These are phyloP conservation scores for Aureobasidium sp. DNA, from an alignment of 2,329 filamentous ascomycete species.

Conservation along the genomic window DNA sequence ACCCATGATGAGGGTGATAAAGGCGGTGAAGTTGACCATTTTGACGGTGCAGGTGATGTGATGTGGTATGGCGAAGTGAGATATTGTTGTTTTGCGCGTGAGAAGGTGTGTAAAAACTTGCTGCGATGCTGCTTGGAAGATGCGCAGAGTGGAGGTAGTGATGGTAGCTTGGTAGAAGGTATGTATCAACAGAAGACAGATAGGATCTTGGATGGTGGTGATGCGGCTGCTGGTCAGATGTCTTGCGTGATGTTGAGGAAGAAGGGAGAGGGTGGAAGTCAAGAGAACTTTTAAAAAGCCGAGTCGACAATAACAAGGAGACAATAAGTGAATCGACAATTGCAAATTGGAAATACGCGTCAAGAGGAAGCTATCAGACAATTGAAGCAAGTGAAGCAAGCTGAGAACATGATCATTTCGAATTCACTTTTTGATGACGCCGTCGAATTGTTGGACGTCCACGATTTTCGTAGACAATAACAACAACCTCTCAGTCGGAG, in stretches of 20 bases:
- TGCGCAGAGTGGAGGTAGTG: not conserved
- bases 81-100: not conserved
- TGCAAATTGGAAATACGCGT: not conserved
- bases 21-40: not conserved
- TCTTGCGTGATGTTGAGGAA: not conserved
- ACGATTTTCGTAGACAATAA: not conserved
- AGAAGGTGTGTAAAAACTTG: not conserved
- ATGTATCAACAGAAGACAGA: not conserved
- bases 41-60: not conserved
- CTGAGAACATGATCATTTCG: not conserved
- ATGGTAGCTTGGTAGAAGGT: not conserved
- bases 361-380: not conserved
- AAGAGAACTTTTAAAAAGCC: conserved; percentile 6
- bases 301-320: conserved; percentile 12
- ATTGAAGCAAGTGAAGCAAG: not conserved
- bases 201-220: not conserved
- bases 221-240: not conserved
- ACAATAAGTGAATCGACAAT: conserved; percentile 5
- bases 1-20: not conserved
- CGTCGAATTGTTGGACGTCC: not conserved
- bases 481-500: not conserved
- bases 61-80: not conserved
- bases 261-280: not conserved
- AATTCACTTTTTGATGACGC: not conserved
- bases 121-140: not conserved